These are phyloP conservation scores for Boechera divaricarpa DNA, from an alignment of 345 rosid species.

Conservation along the genomic window DNA sequence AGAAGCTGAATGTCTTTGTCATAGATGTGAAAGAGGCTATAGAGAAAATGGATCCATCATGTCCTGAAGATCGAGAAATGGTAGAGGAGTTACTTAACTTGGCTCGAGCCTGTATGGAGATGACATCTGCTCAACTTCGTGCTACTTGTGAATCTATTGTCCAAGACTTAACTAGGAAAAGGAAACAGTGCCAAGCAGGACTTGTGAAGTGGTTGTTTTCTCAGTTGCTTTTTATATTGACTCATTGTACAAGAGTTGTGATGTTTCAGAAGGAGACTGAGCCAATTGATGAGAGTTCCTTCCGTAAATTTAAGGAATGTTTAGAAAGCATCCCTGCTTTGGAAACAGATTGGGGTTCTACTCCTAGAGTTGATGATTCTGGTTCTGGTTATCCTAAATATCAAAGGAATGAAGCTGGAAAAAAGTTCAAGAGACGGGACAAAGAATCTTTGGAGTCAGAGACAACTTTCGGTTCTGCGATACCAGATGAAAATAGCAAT, in stretches of 20 bases:
- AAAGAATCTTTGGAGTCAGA: conserved; percentile 48
- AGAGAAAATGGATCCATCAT: conserved; percentile 58
- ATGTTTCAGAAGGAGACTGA: conserved; percentile 74
- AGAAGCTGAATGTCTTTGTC: conserved; percentile 62
- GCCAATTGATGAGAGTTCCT: conserved; percentile 68
- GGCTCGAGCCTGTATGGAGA: conserved; percentile 63
- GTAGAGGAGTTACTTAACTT: conserved; percentile 61
- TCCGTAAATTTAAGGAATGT: conserved; percentile 71
- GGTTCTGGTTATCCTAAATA: conserved; percentile 43
- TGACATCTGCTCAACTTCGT: conserved; percentile 67
- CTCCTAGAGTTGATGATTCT: conserved; percentile 51
- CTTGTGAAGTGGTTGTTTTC: conserved; percentile 72
- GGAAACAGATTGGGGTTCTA: conserved; percentile 63
- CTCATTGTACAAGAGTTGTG: conserved; percentile 78
- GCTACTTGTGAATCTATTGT: conserved; percentile 69
- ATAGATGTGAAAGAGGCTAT: conserved; percentile 61
- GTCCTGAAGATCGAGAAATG: conserved; percentile 60
- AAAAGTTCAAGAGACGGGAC: conserved; percentile 36
- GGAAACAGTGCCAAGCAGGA: conserved; percentile 70
- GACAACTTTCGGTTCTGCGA: conserved; percentile 32
- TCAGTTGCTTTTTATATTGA: conserved; percentile 77
- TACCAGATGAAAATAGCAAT: conserved; percentile 44
- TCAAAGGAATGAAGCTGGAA: conserved; percentile 45
- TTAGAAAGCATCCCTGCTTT: conserved; percentile 77
- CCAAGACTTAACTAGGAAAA: conserved; percentile 70